Percentiles rank a stretch among this genome's conserved stretches.
Evolutionary conservation across 2,329 filamentous ascomycete genomes (phyloP).

Genomic region (Stagonosporopsis chrysanthemi): DNA sequence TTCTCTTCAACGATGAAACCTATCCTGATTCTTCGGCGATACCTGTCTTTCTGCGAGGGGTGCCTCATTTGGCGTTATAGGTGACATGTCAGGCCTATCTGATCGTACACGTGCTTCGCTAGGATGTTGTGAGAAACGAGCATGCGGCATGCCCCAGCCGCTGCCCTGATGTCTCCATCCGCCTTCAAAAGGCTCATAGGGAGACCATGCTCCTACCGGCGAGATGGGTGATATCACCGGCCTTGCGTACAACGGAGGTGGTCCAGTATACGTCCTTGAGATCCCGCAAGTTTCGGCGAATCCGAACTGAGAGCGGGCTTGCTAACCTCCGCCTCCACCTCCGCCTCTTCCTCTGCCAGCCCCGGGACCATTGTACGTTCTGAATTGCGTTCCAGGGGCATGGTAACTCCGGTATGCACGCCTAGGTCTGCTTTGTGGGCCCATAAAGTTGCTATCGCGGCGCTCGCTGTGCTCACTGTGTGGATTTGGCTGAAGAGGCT

Average conservation of each 20-base stretch:
- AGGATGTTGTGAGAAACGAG: not conserved
- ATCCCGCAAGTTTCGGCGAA: not conserved
- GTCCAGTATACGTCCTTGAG: no score
- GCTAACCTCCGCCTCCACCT: conserved; percentile 36
- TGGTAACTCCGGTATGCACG: conserved; percentile 44
- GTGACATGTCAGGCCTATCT: not conserved
- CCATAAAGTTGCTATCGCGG: conserved; percentile 25
- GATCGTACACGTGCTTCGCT: not conserved
- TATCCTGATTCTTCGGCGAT: not conserved
- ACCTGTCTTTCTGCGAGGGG: not conserved
- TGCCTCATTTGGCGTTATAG: not conserved
- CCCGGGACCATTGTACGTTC: conserved; percentile 42
- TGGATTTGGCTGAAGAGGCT: conserved; percentile 18
- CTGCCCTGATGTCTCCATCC: not conserved
- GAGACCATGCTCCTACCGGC: not conserved
- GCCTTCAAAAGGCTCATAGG: not conserved
- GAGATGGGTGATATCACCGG: not conserved
- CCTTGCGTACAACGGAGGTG: not conserved
- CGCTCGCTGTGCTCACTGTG: conserved; percentile 34
- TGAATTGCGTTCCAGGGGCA: conserved; percentile 45
- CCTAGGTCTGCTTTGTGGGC: conserved; percentile 37
- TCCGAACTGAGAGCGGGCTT: not conserved
- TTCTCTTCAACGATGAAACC: conserved; percentile 2
- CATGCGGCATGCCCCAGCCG: not conserved
- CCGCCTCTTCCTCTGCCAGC: conserved; percentile 29